Base-by-base conservation (phyloP, 306 rosid genomes). In the Prunus mume region DNA sequence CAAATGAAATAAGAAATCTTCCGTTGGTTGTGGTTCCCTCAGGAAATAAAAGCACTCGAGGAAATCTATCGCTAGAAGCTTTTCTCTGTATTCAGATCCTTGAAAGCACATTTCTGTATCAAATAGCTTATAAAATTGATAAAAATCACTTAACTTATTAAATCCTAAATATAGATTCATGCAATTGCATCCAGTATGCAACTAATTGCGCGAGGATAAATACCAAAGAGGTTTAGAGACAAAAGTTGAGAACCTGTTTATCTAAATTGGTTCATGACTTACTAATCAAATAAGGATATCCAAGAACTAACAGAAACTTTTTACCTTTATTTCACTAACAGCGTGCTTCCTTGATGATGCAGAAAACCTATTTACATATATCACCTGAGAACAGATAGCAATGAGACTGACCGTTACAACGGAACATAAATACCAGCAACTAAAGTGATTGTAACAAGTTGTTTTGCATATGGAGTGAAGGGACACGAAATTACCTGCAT, bases 21-120 rank as follows among this genome's bases (percentile, higher is more conserved):
- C 99, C 99, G 46, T 96, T 96, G 56, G 98, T 96, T 9, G 99
- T 96, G 67, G 99, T 96, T 84, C 98, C 99, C 88, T 96, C 99
- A 0, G 99, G 99, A 91, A 96, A 96, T 88, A 96, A 75, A 68
- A 96, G 90, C 38, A 96, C 86, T 85, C 88, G 91, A 67, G 99
- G 97, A 96, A 89, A 96, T 86, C 85, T 87, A 86, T 86, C 76
- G 68, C 92, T 82, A 52, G 93, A 83, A 79, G 93, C 99, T 89
- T 93, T 91, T 87, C 92, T 96, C 99, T 96, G 97, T 91, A 86
- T 96, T 87, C 91, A 90, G 80, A 87, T 91, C 99, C 99, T 92
- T 88, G 84, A 96, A 96, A 86, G 90, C 87, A 92, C 78, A 92
- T 75, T 87, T 96, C 89, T 92, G 86, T 89, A 96, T 96, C 99